phyloP scores from a whole-genome alignment of 176 grass and related monocot genomes.

The Musa itinerans region DNA sequence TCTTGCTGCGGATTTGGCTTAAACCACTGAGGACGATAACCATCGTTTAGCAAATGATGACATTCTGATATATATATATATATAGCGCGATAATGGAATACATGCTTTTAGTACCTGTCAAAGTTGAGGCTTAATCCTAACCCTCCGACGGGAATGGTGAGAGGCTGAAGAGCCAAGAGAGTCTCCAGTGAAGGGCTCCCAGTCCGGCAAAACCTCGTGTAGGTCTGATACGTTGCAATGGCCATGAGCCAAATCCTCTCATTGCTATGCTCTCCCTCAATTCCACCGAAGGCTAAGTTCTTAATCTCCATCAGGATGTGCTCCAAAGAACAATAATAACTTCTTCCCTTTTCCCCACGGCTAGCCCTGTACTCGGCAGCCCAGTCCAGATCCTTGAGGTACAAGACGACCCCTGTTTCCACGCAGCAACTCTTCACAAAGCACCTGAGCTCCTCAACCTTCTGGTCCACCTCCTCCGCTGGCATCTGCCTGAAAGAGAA shows the following conservation, averaged over 20 bases:
- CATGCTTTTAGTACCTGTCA: constrained; percentile 33
- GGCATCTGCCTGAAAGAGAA: constrained; percentile 33
- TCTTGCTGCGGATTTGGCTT: not conserved
- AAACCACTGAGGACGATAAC: too few species aligned
- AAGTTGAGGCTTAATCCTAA: constrained; percentile 39
- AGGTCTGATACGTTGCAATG: constrained; percentile 44
- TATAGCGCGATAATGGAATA: not conserved
- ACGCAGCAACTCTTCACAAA: constrained; percentile 43
- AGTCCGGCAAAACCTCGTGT: constrained; percentile 33
- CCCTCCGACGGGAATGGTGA: constrained; percentile 37
- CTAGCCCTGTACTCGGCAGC: constrained; percentile 46
- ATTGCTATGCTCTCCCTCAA: not conserved
- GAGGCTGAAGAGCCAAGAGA: constrained; percentile 49
- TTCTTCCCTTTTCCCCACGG: constrained; percentile 23
- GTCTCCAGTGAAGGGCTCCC: constrained; percentile 58
- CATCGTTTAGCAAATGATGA: too few species aligned
- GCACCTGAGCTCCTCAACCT: constrained; percentile 40
- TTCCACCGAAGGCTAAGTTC: constrained; percentile 28
- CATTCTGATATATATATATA: too few species aligned
- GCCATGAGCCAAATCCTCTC: constrained; percentile 64
- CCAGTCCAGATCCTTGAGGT: constrained; percentile 63
- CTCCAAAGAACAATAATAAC: constrained; percentile 58
- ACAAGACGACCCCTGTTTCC: constrained; percentile 46
- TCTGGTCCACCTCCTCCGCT: constrained; percentile 52
- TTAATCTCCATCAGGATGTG: constrained; percentile 74